Evolutionary conservation across 176 grass and related monocot genomes (phyloP).

Genomic region (Ampelocalamus luodianensis): DNA sequence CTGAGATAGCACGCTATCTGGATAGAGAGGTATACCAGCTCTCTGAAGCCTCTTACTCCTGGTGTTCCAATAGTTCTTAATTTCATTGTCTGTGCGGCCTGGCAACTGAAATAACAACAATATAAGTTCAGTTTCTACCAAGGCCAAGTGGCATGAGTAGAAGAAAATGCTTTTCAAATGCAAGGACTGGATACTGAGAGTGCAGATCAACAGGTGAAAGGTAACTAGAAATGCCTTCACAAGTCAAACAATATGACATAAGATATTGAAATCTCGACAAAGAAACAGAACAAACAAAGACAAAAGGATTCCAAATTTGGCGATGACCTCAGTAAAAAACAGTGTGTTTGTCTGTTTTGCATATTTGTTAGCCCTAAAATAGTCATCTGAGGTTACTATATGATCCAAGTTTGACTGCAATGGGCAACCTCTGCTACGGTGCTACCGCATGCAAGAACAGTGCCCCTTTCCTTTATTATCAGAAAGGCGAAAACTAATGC

Average conservation of each 20-base stretch:
- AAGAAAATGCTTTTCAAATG: conserved; percentile 23
- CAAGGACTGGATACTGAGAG: not conserved
- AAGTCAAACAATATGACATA: conserved; percentile 12
- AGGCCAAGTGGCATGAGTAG: not conserved
- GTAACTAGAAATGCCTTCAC: conserved; percentile 5
- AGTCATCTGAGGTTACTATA: conserved; percentile 15
- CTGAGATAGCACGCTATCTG: conserved; percentile 44
- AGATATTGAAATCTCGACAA: not conserved
- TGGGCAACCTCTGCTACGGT: not conserved
- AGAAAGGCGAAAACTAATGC: not conserved
- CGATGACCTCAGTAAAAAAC: not conserved
- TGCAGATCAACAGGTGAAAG: not conserved
- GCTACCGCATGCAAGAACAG: not conserved
- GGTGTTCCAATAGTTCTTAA: conserved; percentile 87
- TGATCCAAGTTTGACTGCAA: conserved; percentile 3
- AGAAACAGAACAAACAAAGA: not conserved
- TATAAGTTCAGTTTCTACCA: conserved; percentile 21
- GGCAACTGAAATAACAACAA: conserved; percentile 59
- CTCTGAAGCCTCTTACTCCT: conserved; percentile 58
- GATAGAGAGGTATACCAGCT: conserved; percentile 59
- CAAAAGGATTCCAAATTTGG: not conserved
- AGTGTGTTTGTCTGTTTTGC: not conserved
- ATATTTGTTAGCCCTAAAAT: conserved; percentile 18
- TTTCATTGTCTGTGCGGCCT: conserved; percentile 86
- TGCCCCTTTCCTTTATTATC: not conserved